These are phyloP conservation scores for Penicillium longicatenatum DNA, from an alignment of 495 filamentous ascomycete genomes.

Conservation along the genomic window DNA sequence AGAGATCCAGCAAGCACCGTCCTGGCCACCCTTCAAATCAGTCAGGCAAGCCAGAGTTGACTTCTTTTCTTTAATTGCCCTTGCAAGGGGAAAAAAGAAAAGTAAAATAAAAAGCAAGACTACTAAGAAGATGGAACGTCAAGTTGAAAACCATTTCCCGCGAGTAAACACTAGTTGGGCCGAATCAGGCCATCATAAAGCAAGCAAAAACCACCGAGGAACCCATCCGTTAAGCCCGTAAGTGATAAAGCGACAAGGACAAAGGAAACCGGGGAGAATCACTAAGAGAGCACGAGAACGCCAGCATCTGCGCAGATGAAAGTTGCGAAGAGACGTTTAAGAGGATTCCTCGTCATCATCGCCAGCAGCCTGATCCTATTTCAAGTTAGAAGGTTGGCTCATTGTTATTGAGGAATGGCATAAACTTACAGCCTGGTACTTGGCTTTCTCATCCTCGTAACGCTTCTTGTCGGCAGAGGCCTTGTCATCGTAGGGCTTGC, in stretches of 20 bases:
- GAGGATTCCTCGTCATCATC: constrained; percentile 14
- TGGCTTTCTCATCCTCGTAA: constrained; percentile 16
- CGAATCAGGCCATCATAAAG: constrained; percentile 8
- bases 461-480: constrained; percentile 14
- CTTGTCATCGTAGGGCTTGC: constrained; percentile 80
- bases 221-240: constrained; percentile 14
- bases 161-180: constrained; percentile 7
- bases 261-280: constrained; percentile 11
- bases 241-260: constrained; percentile 13
- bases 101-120: not conserved
- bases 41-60: not conserved
- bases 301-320: constrained; percentile 7
- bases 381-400: not conserved
- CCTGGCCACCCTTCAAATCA: constrained; percentile 7
- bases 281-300: constrained; percentile 5
- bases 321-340: constrained; percentile 6
- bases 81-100: not conserved
- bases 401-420: not conserved
- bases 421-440: constrained; percentile 11
- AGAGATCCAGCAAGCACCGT: constrained; percentile 10
- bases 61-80: not conserved
- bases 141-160: constrained; percentile 8
- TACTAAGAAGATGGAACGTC: not conserved
- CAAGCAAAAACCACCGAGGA: constrained; percentile 15
- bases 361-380: not conserved